Evolutionary conservation across 768 basidiomycete species (phyloP), one percentile per base, ranked within the genome.

Genomic region (Lepiota venenata): DNA sequence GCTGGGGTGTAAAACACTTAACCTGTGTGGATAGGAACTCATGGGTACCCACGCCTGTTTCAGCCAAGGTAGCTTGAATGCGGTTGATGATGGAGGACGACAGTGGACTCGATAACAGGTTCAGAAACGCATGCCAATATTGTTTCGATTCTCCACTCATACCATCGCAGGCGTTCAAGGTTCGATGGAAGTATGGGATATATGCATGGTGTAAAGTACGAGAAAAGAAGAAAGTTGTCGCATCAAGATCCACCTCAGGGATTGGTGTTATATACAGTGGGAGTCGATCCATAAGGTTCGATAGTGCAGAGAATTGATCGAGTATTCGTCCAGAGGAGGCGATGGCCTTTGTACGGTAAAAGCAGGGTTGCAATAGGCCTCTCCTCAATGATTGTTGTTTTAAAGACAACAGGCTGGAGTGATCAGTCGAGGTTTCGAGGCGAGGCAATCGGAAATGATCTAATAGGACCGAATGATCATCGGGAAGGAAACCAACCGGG

Each of bases 371-470:
- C 14, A 41, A 32, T 10, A 76, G 37, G 8, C 76, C 77, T 32
- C 78, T 55, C 40, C 53, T 47, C 8, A 41, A 32, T 10, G 53
- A 55, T 5, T 41, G 38, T 14, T 47, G 39, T 18, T 55, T 22
- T 32, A 55, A 32, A 4, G 46, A 55, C 18, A 55, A 36, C 16
- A 43, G 18, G 14, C 20, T 55, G 25, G 29, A 36, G 15, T 44
- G 42, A n/a, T 44, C 49, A 18, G n/a, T 6, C 29, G 48, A 9
- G 15, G 50, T 15, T 35, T 60, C 36, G 25, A 54, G 60, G 2
- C 39, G 55, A 36, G 83, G 79, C n/a, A 87, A 72, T 25, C 84
- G 77, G 29, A 70, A 57, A 62, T 78, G 69, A 52, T 83, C 77
- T 14, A 70, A 67, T 14, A 85, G 54, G 21, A 79, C 74, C 27